Conservation (phyloP, 78 protist genomes). For the Emiliania huxleyi region DNA sequence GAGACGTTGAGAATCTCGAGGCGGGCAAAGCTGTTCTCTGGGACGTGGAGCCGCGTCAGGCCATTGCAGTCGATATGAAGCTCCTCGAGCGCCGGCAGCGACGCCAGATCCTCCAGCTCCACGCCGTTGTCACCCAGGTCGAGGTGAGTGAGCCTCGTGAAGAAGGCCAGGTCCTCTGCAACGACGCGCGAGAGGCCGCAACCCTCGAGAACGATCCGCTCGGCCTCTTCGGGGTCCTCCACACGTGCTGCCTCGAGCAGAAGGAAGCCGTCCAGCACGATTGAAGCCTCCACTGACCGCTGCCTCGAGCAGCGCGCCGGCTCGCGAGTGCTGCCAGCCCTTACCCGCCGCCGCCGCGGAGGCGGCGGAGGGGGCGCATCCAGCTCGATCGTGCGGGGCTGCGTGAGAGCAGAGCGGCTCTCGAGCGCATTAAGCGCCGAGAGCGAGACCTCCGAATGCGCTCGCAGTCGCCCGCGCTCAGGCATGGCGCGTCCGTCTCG, state of each 20-base stretch:
- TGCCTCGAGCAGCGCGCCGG: no score
- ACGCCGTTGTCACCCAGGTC: conserved; percentile 6
- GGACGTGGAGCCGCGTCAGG: not conserved
- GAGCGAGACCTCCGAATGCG: no score
- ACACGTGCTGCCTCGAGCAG: conserved; percentile 16
- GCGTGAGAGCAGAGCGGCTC: no score
- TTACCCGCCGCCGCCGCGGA: no score
- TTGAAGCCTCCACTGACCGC: not conserved
- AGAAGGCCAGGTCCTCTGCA: not conserved
- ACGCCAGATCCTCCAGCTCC: not conserved
- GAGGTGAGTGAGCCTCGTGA: not conserved
- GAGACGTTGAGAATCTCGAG: conserved; percentile 15
- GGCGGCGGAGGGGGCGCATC: no score
- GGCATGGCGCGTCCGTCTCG: no score
- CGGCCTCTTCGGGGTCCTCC: not conserved
- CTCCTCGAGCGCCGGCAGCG: not conserved
- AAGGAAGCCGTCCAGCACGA: conserved; percentile 1
- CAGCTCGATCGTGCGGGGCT: not conserved
- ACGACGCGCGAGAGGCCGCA: not conserved
- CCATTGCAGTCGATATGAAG: conserved; percentile 21
- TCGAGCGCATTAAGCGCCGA: no score
- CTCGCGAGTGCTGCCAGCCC: no score
- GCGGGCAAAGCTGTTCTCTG: not conserved
- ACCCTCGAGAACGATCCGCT: not conserved
- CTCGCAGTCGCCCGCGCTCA: no score